Evolutionary conservation across 306 rosid genomes (phyloP).

Genomic region (Gastrolobium bilobum): DNA sequence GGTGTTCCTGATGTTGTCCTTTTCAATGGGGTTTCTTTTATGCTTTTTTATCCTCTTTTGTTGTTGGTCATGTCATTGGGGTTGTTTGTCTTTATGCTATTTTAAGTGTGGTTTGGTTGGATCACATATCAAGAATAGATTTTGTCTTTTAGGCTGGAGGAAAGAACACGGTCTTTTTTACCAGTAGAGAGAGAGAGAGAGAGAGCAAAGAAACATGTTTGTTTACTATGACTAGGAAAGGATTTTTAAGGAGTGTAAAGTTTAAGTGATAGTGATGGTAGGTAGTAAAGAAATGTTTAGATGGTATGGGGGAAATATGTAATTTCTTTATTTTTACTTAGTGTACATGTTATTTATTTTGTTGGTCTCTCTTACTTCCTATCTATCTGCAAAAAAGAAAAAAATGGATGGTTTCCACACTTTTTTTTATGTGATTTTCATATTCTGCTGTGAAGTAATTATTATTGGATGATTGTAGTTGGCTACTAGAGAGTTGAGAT

Average conservation of each 20-base stretch:
- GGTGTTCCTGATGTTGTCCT: constrained; percentile 55
- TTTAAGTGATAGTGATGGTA: constrained; percentile 24
- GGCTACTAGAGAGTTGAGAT: too few relatives aligned
- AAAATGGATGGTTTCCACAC: background rate
- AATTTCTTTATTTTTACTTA: constrained; percentile 31
- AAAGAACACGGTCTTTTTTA: constrained; percentile 22
- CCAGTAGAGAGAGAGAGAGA: constrained; percentile 23
- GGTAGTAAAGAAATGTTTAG: constrained; percentile 9
- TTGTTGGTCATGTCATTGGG: constrained; percentile 38
- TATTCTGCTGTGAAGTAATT: background rate
- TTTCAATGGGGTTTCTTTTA: constrained; percentile 54
- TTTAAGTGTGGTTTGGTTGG: constrained; percentile 24
- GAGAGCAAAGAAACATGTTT: constrained; percentile 20
- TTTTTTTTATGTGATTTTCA: background rate
- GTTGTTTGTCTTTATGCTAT: constrained; percentile 43
- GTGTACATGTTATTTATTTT: constrained; percentile 25
- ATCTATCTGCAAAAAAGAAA: too few relatives aligned
- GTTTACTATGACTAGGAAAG: constrained; percentile 42
- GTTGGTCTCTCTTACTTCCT: background rate
- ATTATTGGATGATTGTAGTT: background rate
- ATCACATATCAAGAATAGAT: background rate
- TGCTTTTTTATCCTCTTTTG: constrained; percentile 51
- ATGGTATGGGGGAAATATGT: constrained; percentile 27
- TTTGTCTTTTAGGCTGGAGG: constrained; percentile 28
- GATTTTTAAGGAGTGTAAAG: constrained; percentile 29